Evolutionary conservation across 2,329 filamentous ascomycete genomes (phyloP).

Genomic region (Talaromyces islandicus): DNA sequence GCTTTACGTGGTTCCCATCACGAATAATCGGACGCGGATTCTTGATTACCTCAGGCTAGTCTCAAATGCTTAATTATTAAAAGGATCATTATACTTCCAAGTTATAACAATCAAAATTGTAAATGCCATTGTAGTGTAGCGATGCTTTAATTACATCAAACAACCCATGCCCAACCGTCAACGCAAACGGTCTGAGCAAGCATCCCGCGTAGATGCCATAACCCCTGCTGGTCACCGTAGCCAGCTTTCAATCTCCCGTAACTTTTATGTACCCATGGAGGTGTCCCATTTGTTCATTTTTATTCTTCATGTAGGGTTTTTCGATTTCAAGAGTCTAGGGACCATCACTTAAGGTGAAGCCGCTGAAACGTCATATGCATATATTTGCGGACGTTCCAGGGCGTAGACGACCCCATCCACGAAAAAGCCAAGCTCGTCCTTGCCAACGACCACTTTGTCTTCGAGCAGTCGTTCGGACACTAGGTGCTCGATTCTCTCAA

Average conservation of each 20-base stretch:
- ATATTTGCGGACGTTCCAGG: conserved; percentile 17
- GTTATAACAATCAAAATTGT: not conserved
- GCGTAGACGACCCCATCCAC: conserved; percentile 32
- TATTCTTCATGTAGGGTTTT: not conserved
- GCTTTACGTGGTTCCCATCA: no score
- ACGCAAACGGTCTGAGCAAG: not conserved
- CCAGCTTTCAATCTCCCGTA: conserved; percentile 3
- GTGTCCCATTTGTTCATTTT: not conserved
- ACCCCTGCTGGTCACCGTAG: conserved; percentile 11
- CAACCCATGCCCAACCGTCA: not conserved
- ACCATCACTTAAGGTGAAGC: not conserved
- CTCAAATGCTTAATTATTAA: not conserved
- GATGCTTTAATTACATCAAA: not conserved
- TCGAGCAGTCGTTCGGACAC: conserved; percentile 28
- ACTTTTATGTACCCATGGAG: not conserved
- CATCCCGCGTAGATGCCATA: not conserved
- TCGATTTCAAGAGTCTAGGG: not conserved
- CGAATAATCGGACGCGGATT: no score
- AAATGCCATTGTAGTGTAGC: not conserved
- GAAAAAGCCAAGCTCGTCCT: conserved; percentile 36
- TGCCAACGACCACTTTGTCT: conserved; percentile 24
- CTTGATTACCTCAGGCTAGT: no score
- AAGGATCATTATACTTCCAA: no score
- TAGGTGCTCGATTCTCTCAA: conserved; percentile 29
- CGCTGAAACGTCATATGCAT: conserved; percentile 8